Evolutionary conservation across 805 yeast species (phyloP).

Genomic region (Metschnikowia gelsemii): DNA sequence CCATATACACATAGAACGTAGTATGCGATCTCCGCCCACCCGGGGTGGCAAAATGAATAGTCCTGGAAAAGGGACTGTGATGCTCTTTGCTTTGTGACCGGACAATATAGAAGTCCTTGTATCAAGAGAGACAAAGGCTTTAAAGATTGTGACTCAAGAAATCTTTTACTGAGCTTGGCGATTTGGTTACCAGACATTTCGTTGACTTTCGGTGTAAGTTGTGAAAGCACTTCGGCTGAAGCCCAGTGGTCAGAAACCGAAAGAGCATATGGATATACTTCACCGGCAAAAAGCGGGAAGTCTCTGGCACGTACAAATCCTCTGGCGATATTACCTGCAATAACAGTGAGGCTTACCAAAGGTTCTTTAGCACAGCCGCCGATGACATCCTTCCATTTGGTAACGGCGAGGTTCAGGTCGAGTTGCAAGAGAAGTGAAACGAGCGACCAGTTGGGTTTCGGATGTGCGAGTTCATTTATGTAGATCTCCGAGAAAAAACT

Average conservation of each 20-base stretch:
- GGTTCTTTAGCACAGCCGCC: slow-evolving; percentile 2
- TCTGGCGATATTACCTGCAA: slow-evolving; percentile 37
- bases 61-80: slow-evolving; percentile 5
- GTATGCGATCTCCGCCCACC: slow-evolving; percentile 48
- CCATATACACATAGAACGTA: slow-evolving; percentile 50
- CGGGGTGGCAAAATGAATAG: slow-evolving; percentile 18
- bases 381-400: slow-evolving; percentile 38
- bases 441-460: slow-evolving; percentile 42
- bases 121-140: slow-evolving; percentile 16
- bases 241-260: slow-evolving; percentile 25
- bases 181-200: slow-evolving; percentile 51
- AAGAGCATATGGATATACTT: slow-evolving; percentile 41
- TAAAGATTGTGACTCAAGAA: slow-evolving; percentile 1
- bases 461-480: slow-evolving; percentile 25
- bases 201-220: slow-evolving; percentile 42
- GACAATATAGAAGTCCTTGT: slow-evolving; percentile 44
- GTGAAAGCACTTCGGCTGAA: slow-evolving; percentile 28
- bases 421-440: slow-evolving; percentile 49
- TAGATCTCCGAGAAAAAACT: slow-evolving; percentile 48
- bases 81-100: slow-evolving; percentile 19
- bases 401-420: slow-evolving; percentile 59
- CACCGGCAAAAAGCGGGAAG: slow-evolving; percentile 44
- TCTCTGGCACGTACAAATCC: slow-evolving; percentile 62
- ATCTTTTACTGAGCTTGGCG: slow-evolving; percentile 11
- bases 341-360: slow-evolving; percentile 2